A percentile compares a stretch with the other conserved stretches of the same genome.
phyloP scores from a whole-genome alignment of 768 basidiomycete genomes.

The Sporobolomyces phaffii region DNA sequence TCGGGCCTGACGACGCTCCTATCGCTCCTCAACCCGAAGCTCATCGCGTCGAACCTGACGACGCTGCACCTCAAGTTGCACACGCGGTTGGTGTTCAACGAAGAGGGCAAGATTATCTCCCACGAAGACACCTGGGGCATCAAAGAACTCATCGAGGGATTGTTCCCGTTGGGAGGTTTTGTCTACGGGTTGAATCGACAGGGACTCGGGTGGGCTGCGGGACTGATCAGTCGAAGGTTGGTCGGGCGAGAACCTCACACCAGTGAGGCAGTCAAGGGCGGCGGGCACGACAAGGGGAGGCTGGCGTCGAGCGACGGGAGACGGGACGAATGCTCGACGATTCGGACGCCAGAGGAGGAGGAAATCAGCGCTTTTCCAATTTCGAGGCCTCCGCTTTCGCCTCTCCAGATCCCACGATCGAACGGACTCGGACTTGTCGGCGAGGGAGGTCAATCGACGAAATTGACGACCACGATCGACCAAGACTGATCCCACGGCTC shows the following conservation, averaged over 20 bases:
- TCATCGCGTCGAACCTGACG: constrained; percentile 51
- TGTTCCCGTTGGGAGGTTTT: constrained; percentile 23
- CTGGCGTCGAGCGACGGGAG: background rate
- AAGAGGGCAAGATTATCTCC: constrained; percentile 62
- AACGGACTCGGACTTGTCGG: constrained; percentile 14
- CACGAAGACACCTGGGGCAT: constrained; percentile 79
- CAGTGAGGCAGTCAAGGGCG: background rate
- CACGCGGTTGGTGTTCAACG: constrained; percentile 70
- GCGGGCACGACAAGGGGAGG: too few relatives aligned
- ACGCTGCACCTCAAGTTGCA: constrained; percentile 70
- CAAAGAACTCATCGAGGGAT: constrained; percentile 57
- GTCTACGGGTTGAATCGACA: constrained; percentile 34
- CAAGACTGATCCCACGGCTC: background rate
- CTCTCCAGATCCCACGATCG: background rate
- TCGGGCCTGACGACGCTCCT: constrained; percentile 27
- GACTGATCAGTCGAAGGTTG: constrained; percentile 2
- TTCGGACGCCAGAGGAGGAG: constrained; percentile 9
- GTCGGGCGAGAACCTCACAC: background rate
- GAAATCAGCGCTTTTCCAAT: constrained; percentile 4
- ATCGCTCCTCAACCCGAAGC: constrained; percentile 2
- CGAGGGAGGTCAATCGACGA: background rate
- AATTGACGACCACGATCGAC: constrained; percentile 3
- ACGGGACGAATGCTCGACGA: background rate
- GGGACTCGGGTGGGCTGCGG: constrained; percentile 13
- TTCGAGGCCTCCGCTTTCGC: background rate